phyloP scores from a whole-genome alignment of 768 basidiomycete species.

The Floccularia luteovirens region DNA sequence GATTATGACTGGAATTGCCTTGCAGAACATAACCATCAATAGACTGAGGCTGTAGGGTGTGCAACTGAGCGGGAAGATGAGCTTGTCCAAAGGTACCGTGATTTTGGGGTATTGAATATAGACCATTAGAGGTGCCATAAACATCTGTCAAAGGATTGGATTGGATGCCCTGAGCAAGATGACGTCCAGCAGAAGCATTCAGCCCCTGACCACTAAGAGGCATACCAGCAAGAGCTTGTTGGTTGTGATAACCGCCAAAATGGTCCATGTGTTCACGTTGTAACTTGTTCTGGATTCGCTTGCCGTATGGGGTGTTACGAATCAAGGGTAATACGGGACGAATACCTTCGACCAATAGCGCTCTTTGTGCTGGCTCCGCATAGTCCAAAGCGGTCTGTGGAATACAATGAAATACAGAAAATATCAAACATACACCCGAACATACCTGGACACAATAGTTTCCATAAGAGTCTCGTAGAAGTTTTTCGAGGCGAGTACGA shows the following conservation, averaged over 20 bases:
- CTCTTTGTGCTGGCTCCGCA: conserved; percentile 89
- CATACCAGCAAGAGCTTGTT: conserved; percentile 53
- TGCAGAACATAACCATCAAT: conserved; percentile 82
- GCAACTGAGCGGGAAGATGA: conserved; percentile 48
- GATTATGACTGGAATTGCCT: conserved; percentile 59
- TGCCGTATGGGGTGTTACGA: conserved; percentile 98
- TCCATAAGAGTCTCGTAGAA: conserved; percentile 93
- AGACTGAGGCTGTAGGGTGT: conserved; percentile 57
- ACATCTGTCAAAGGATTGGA: conserved; percentile 56
- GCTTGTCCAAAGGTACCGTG: conserved; percentile 53
- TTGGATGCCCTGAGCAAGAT: conserved; percentile 46
- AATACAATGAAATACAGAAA: conserved; percentile 1
- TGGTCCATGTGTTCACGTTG: conserved; percentile 87
- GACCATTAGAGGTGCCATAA: conserved; percentile 50
- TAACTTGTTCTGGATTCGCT: conserved; percentile 97
- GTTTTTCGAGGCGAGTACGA: conserved; percentile 89
- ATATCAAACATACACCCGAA: conserved; percentile 3
- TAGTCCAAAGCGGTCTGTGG: conserved; percentile 94
- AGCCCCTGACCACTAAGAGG: conserved; percentile 52
- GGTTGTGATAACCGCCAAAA: conserved; percentile 52
- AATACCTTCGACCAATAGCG: conserved; percentile 92
- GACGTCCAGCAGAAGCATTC: conserved; percentile 38
- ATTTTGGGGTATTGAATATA: conserved; percentile 51
- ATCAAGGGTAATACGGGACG: conserved; percentile 97
- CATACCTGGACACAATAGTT: conserved; percentile 90